These are phyloP conservation scores for Elymus sibiricus DNA, from an alignment of 176 grass and related monocot genomes.

Conservation along the genomic window DNA sequence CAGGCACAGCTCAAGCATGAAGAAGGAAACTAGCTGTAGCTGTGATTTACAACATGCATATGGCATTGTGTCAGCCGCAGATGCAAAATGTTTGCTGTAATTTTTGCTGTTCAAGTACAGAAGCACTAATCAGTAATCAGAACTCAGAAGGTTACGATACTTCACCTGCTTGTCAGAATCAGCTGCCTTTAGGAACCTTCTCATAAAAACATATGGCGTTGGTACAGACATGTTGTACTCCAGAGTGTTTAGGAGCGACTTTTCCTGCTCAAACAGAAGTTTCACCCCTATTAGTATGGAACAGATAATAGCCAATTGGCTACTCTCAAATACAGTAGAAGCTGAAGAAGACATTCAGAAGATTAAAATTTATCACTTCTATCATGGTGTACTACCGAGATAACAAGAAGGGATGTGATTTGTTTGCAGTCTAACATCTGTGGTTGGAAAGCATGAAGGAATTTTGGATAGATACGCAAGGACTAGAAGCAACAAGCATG, in stretches of 20 bases:
- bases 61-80: slow-evolving; percentile 3
- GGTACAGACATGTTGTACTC: slow-evolving; percentile 90
- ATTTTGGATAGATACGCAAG: slow-evolving; percentile 8
- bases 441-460: neutral
- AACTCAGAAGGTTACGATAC: neutral
- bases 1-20: slow-evolving; percentile 78
- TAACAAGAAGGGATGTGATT: neutral
- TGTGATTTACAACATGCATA: slow-evolving; percentile 35
- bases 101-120: neutral
- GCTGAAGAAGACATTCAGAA: slow-evolving; percentile 10
- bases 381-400: neutral
- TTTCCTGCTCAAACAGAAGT: slow-evolving; percentile 65
- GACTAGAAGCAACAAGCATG: neutral
- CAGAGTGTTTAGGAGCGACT: slow-evolving; percentile 55
- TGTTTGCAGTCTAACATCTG: neutral
- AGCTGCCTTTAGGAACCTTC: slow-evolving; percentile 87
- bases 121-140: slow-evolving; percentile 8
- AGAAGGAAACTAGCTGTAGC: slow-evolving; percentile 76
- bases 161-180: slow-evolving; percentile 70
- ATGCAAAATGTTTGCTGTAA: neutral
- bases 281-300: neutral
- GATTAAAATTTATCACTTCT: neutral
- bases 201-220: slow-evolving; percentile 88
- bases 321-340: slow-evolving; percentile 1
- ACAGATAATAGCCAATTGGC: neutral